Base-by-base conservation (phyloP, 345 rosid genomes). In the Nephelium lappaceum region DNA sequence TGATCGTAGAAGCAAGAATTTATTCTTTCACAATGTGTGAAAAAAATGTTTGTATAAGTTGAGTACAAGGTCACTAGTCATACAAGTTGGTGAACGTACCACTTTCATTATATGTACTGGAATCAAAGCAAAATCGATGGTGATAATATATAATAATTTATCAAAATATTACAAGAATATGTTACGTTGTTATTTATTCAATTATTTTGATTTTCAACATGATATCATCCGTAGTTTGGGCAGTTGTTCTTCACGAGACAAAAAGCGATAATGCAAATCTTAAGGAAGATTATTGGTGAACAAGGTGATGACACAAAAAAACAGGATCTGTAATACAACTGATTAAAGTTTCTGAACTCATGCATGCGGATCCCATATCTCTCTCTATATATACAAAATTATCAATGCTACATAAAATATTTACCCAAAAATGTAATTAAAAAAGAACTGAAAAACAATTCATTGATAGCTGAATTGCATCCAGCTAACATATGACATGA, bases 181-280 rank as follows among this genome's bases (percentile, higher is more conserved):
- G 3, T 31, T 1, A 31, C 3, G 3, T 31, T 31, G 36, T 31
- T 31, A 31, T 31, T 41, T 39, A 11, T 42, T 14, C 51, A 42
- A 24, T 74, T 14, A 41, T 42, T 43, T 62, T 39, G 10, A 7
- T 15, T 2, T 27, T 10, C 2, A 6, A 24, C 55, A 47, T 11
- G 14, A 47, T 47, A 4, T 14, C 0, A 0, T 47, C 53, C 53
- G 4, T 47, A 57, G 6, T 16, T 57, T 57, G 24, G 23, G 62
- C 23, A 19, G 62, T 16, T 57, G 24, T 51, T 39, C 69, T 76
- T 51, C n/a, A 38, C 18, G 47, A 18, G 45, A 69, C 68, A 45
- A 41, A 77, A 69, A 10, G 61, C 15, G 43, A 69, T 41, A 16
- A 68, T 67, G 67, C 73, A 57, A 41, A 77, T 57, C 73, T 57